Percentiles rank a stretch among this genome's conserved stretches.
phyloP scores from a whole-genome alignment of 73 alveolate species.

The Uronychia binucleata region DNA sequence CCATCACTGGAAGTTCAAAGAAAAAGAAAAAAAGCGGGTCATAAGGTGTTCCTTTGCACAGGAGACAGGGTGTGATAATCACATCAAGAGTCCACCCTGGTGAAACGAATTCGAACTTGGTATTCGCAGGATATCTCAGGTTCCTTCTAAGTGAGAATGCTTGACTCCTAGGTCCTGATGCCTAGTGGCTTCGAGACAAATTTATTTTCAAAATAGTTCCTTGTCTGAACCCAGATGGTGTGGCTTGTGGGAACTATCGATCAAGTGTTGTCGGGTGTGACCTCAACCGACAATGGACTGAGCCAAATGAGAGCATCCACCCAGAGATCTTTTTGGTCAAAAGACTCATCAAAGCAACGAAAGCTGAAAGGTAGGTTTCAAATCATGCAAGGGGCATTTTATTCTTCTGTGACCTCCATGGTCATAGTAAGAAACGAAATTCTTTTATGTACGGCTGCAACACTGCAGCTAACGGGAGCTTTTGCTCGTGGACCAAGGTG shows the following conservation, averaged over 20 bases:
- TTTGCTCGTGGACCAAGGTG: slow-evolving; percentile 51
- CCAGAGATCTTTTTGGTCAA: slow-evolving; percentile 81
- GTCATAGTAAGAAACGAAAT: slow-evolving; percentile 64
- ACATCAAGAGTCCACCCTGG: slow-evolving; percentile 94
- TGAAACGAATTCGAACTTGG: slow-evolving; percentile 83
- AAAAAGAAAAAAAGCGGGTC: background rate
- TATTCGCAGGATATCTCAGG: slow-evolving; percentile 83
- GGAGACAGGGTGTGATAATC: slow-evolving; percentile 27
- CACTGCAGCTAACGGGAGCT: slow-evolving; percentile 31
- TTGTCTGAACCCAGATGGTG: slow-evolving; percentile 90
- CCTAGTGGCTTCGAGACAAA: slow-evolving; percentile 61
- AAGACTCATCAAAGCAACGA: slow-evolving; percentile 30
- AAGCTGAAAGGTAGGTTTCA: slow-evolving; percentile 62
- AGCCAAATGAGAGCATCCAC: slow-evolving; percentile 85
- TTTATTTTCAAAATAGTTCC: slow-evolving; percentile 90
- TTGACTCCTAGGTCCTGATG: slow-evolving; percentile 24
- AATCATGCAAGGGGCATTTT: slow-evolving; percentile 1
- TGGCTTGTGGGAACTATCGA: slow-evolving; percentile 90
- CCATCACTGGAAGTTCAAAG: background rate
- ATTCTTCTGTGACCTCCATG: slow-evolving; percentile 83
- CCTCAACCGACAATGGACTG: slow-evolving; percentile 90
- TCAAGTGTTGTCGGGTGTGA: slow-evolving; percentile 87
- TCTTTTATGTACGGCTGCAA: slow-evolving; percentile 67
- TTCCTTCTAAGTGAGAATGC: slow-evolving; percentile 74
- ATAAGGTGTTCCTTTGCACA: background rate